Evolutionary conservation across 768 basidiomycete species (phyloP), one percentile per base, ranked within the genome.

Genomic region (Tylopilus intermedius): DNA sequence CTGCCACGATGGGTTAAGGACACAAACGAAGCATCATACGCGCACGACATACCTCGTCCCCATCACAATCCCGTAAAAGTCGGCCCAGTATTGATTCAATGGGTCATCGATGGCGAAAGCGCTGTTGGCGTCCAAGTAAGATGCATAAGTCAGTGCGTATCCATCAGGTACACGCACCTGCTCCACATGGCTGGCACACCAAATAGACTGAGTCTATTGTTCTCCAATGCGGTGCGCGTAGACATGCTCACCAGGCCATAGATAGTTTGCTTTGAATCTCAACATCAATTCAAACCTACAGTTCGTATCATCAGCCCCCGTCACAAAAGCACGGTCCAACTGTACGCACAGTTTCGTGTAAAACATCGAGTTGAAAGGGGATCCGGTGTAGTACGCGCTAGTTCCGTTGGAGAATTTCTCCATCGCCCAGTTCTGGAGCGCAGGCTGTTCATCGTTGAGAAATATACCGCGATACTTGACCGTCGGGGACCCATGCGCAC

Each of bases 391-490:
- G 29, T 49, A 32, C 39, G 48, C 22, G 21, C 29, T 29, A 30
- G 48, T 48, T 40, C 30, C 30, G 30, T 30, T 30, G 8, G 30
- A 30, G 30, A 30, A 30, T 30, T 30, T 30, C 50, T 18, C 15
- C 48, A 26, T 33, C 10, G 33, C 32, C 49, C 10, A 51, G 45
- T 33, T 40, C 27, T 41, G 38, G 21, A 40, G 46, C 24, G 24
- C 24, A 49, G 30, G 5, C 24, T 27, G 39, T 37, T 51, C 33
- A 26, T 51, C 15, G 9, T 14, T 5, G 32, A 53, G 26, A 26
- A 33, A 39, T 15, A 49, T 78, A 13, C 81, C 86, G 32, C 86
- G 78, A 59, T 83, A 87, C 62, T 86, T 81, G 33, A 88, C 83
- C 8, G 79, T 80, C 3, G 86, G 41, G 10, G 42, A 45, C 14